These are phyloP conservation scores for Jatropha podagrica DNA, from an alignment of 441 rosid species.

Conservation along the genomic window DNA sequence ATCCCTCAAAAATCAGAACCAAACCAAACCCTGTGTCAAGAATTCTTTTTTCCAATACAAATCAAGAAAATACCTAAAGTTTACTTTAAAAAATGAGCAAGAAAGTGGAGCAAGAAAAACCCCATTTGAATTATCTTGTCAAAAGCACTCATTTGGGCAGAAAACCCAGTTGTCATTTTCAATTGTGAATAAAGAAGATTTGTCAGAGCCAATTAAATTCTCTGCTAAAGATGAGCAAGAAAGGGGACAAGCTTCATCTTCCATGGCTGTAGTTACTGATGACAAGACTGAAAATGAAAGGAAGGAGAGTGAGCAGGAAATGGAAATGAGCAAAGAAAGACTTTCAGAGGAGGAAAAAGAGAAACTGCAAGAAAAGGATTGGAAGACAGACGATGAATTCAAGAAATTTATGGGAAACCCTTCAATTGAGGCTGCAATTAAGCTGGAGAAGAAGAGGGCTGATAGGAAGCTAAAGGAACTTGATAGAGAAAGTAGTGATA, in stretches of 20 bases:
- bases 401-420: constrained; percentile 96
- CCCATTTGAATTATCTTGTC: background rate
- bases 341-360: constrained; percentile 37
- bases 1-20: constrained; percentile 17
- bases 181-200: constrained; percentile 10
- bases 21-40: background rate
- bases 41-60: constrained; percentile 14
- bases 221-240: constrained; percentile 48
- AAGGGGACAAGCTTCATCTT: constrained; percentile 40
- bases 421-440: constrained; percentile 88
- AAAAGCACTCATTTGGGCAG: constrained; percentile 21
- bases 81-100: constrained; percentile 13
- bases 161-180: constrained; percentile 27
- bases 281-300: constrained; percentile 33
- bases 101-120: constrained; percentile 5
- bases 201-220: constrained; percentile 28
- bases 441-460: constrained; percentile 94
- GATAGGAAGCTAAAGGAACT: constrained; percentile 88
- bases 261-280: constrained; percentile 43
- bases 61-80: constrained; percentile 5
- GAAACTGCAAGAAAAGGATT: constrained; percentile 73
- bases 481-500: constrained; percentile 52
- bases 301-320: constrained; percentile 20
- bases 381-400: constrained; percentile 92
- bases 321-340: constrained; percentile 23